Evolutionary conservation across 2,329 filamentous ascomycete genomes (phyloP).

Genomic region (Celoporthe dispersa): DNA sequence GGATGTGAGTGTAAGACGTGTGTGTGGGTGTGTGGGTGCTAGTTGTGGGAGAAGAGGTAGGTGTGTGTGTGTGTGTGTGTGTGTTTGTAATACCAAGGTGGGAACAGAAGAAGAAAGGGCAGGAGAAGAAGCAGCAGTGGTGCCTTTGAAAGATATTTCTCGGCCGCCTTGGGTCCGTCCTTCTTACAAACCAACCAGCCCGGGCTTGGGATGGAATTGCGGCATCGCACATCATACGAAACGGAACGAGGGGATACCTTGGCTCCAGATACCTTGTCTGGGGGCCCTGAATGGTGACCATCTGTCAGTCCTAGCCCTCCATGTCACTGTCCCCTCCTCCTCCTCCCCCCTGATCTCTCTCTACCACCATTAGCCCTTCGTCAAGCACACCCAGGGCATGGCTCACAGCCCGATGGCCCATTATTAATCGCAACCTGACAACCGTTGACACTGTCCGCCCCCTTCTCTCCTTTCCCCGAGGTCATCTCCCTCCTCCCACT

Average conservation of each 20-base stretch:
- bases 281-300: not conserved
- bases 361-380: not conserved
- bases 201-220: constrained; percentile 19
- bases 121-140: constrained; percentile 6
- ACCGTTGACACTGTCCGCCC: not conserved
- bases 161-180: constrained; percentile 23
- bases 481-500: not conserved
- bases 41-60: not conserved
- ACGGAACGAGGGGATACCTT: constrained; percentile 20
- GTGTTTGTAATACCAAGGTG: constrained; percentile 1
- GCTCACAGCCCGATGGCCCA: constrained; percentile 4
- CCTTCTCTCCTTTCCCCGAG: not conserved
- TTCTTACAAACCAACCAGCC: constrained; percentile 16
- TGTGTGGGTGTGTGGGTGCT: not conserved
- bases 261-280: constrained; percentile 20
- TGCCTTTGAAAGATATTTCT: constrained; percentile 14
- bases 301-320: constrained; percentile 2
- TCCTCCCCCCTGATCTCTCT: not conserved
- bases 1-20: not conserved
- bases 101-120: not conserved
- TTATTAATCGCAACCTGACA: constrained; percentile 8
- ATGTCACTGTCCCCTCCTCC: not conserved
- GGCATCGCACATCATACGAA: constrained; percentile 17
- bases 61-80: not conserved
- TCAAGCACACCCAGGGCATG: not conserved